Evolutionary conservation across 352 stramenopile species (phyloP), one percentile per base, ranked within the genome.

Genomic region (Globisporangium nodosum): DNA sequence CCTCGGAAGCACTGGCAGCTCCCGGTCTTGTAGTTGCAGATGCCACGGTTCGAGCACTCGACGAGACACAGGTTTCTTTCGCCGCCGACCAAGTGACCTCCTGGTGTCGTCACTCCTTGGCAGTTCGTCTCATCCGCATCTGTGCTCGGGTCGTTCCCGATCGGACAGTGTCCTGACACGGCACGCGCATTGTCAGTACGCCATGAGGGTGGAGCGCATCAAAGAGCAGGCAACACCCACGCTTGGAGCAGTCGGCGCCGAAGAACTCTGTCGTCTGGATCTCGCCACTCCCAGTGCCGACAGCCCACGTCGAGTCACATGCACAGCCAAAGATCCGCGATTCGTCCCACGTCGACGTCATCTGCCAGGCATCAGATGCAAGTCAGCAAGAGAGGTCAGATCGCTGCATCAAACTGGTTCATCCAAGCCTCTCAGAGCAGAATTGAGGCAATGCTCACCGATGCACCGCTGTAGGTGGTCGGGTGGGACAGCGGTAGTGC

Each of bases 11-110:
- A 98, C 43, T 63, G 73, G 69, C 93, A 98, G n/a, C 69, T 45
- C 1, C 91, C 91, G 2, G 56, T 81, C 31, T 61, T 70, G 68
- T 96, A 96, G 74, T 97, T 76, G 69, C 92, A 98, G 12, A 90
- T 68, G 5, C 94, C 92, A 11, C 91, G 87, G 62, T 97, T 97
- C 12, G 83, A 95, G 67, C 92, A 98, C 56, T 98, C 91, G 16
- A 95, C 73, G 40, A 97, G 85, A 63, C 92, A 98, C 12, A 90
- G 43, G 69, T 98, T 98, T 13, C 87, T 87, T 31, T 63, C 39
- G 7, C 43, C 58, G 1, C 88, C 88, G 2, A 75, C 54, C 0
- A 60, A 60, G 11, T 66, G 67, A 3, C 82, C 72, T 12, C 71
- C 79, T 1, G 70, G 61, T 2, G 81, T 68, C 13, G 61, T 61